These are phyloP conservation scores for Uronychia binucleata DNA, from an alignment of 73 alveolate genomes.

Conservation along the genomic window DNA sequence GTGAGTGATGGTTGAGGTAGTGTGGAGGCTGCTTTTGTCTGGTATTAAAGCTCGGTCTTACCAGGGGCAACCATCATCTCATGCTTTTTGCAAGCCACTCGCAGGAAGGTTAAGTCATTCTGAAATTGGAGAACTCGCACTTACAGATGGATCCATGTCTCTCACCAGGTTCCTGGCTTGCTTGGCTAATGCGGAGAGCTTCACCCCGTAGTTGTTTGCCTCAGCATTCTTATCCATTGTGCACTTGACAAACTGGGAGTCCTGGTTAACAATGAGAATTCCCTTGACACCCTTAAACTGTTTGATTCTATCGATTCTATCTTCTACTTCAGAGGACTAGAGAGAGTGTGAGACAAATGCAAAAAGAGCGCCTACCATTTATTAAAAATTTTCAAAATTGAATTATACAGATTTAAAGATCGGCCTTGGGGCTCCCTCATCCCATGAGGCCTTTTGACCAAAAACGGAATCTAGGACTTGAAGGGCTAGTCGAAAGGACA, in stretches of 20 bases:
- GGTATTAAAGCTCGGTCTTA: conserved; percentile 4
- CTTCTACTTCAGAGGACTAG: conserved; percentile 70
- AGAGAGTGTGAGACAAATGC: not conserved
- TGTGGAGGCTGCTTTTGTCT: not conserved
- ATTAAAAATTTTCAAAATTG: no score
- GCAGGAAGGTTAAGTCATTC: conserved; percentile 94
- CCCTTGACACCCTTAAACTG: conserved; percentile 86
- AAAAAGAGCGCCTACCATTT: no score
- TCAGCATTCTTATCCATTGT: conserved; percentile 70
- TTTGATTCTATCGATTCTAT: conserved; percentile 73
- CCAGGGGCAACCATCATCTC: conserved; percentile 99
- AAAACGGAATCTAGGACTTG: no score
- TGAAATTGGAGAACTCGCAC: conserved; percentile 13
- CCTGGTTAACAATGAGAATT: conserved; percentile 68
- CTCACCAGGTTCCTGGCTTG: conserved; percentile 81
- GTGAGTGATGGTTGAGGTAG: not conserved
- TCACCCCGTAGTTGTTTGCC: conserved; percentile 74
- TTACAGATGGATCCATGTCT: conserved; percentile 74
- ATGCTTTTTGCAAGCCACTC: conserved; percentile 92
- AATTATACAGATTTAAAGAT: no score
- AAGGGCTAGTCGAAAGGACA: no score
- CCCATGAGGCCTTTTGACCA: no score
- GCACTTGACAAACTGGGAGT: conserved; percentile 72
- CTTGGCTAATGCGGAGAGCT: conserved; percentile 68
- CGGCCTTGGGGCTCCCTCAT: no score